Percentiles rank a stretch among this genome's conserved stretches.
These are phyloP conservation scores for Euphorbia celastroides DNA, from an alignment of 441 rosid genomes.

Conservation along the genomic window DNA sequence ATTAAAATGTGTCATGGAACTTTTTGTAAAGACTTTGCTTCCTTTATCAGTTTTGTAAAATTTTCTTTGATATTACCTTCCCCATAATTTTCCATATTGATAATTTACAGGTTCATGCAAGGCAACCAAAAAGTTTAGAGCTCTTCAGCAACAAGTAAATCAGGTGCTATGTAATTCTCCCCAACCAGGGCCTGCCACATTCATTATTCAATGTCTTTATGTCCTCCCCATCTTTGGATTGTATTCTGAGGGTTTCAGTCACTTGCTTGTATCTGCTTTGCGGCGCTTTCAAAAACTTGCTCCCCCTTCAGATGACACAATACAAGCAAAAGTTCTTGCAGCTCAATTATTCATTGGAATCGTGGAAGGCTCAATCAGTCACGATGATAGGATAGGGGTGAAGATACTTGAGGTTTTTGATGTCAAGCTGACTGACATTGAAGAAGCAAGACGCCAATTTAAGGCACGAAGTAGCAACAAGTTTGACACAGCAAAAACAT, in stretches of 20 bases:
- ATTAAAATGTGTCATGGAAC: slow-evolving; percentile 1
- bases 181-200: slow-evolving; percentile 68
- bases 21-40: slow-evolving; percentile 1
- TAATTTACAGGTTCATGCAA: slow-evolving; percentile 54
- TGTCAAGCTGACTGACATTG: slow-evolving; percentile 46
- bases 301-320: slow-evolving; percentile 33
- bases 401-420: slow-evolving; percentile 59
- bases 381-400: slow-evolving; percentile 53
- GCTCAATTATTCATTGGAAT: slow-evolving; percentile 48
- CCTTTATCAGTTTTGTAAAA: background rate
- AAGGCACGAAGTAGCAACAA: slow-evolving; percentile 26
- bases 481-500: slow-evolving; percentile 30
- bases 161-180: slow-evolving; percentile 56
- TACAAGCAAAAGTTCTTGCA: slow-evolving; percentile 53
- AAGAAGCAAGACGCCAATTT: slow-evolving; percentile 37
- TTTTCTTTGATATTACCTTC: background rate
- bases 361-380: slow-evolving; percentile 41
- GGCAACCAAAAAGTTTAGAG: slow-evolving; percentile 69
- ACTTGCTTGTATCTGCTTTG: slow-evolving; percentile 70
- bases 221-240: slow-evolving; percentile 64
- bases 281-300: slow-evolving; percentile 47
- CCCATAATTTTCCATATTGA: slow-evolving; percentile 1
- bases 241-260: slow-evolving; percentile 80
- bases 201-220: slow-evolving; percentile 53
- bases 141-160: slow-evolving; percentile 65